Evolutionary conservation across 2,329 filamentous ascomycete genomes (phyloP), one percentile per base, ranked within the genome.

Genomic region (Scortechinia acanthostroma): DNA sequence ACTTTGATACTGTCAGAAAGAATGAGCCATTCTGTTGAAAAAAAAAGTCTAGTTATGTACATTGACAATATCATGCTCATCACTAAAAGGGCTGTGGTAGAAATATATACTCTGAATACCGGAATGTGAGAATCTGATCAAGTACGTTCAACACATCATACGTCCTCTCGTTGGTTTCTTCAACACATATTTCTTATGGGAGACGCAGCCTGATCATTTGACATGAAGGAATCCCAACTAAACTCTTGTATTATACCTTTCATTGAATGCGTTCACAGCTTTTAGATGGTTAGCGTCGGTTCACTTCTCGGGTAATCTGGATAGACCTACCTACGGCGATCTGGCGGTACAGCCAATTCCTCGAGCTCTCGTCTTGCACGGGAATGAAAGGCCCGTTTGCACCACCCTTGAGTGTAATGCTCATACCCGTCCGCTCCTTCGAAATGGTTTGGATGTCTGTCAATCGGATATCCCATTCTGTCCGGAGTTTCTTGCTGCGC

Each of bases 371-470:
- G 55, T 95, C 90, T n/a, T 82, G 84, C 4, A 97, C 86, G 0
- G 93, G 93, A 4, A 98, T 83, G 58, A 97, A 98, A 2, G 93
- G 93, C 1, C 93, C 93, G 59, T 95, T 95, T 2, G 85, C 88
- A 3, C 91, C 91, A 10, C 91, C 91, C 53, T 95, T 86, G 52
- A 97, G 68, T 42, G 87, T 84, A 50, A 98, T 78, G 53, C 88
- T 91, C 66, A 98, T 81, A 0, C 93, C 94, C 0, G 93, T 98
- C 44, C 93, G 74, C 72, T 98, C 94, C 70, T 97, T 98, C 42
- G 85, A 87, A 52, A 98, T 97, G 0, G 91, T 97, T 71, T 97
- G 91, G 17, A 98, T 81, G 60, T 98, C 93, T 58, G 93, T 96
- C 52, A 98, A 73, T 21, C 89, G 87, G 10, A 97, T 89, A 57